A percentile compares a stretch with the other conserved stretches of the same genome.
These are phyloP conservation scores for Paracoccidioides brasiliensis DNA, from an alignment of 2,329 filamentous ascomycete genomes.

Conservation along the genomic window DNA sequence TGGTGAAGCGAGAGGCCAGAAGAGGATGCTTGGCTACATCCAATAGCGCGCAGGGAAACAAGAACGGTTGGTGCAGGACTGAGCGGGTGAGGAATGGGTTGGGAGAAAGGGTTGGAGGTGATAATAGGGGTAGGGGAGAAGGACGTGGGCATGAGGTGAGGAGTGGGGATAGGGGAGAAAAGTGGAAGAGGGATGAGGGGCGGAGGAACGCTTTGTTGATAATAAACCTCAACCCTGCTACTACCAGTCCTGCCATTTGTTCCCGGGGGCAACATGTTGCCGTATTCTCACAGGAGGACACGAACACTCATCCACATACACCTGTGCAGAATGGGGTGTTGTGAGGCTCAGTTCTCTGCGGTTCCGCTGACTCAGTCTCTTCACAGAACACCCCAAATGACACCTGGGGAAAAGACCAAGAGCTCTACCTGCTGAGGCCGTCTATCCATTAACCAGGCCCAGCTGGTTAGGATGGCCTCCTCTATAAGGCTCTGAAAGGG, in stretches of 20 bases:
- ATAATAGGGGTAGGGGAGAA: neutral
- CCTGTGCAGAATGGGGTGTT: neutral
- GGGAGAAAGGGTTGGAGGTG: neutral
- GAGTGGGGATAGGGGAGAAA: conserved; percentile 3
- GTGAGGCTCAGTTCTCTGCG: neutral
- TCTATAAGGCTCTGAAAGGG: neutral
- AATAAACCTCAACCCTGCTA: neutral
- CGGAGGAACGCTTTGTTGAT: neutral
- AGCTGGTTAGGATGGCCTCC: neutral
- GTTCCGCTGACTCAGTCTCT: neutral
- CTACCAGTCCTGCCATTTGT: neutral
- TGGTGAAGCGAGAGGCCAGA: conserved; percentile 11
- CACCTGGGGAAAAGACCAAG: too few relatives aligned
- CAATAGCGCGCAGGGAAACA: conserved; percentile 8
- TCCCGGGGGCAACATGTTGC: neutral
- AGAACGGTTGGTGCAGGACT: conserved; percentile 9
- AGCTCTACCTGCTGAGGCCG: neutral
- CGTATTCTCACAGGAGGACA: neutral
- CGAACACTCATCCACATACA: too few relatives aligned
- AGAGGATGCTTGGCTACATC: neutral
- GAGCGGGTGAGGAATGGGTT: conserved; percentile 7
- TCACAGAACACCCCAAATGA: too few relatives aligned
- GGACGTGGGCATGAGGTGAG: neutral
- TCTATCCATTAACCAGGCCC: neutral
- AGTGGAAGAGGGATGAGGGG: conserved; percentile 1